These are phyloP conservation scores for Abrus pulchellus DNA, from an alignment of 306 rosid species.

Conservation along the genomic window DNA sequence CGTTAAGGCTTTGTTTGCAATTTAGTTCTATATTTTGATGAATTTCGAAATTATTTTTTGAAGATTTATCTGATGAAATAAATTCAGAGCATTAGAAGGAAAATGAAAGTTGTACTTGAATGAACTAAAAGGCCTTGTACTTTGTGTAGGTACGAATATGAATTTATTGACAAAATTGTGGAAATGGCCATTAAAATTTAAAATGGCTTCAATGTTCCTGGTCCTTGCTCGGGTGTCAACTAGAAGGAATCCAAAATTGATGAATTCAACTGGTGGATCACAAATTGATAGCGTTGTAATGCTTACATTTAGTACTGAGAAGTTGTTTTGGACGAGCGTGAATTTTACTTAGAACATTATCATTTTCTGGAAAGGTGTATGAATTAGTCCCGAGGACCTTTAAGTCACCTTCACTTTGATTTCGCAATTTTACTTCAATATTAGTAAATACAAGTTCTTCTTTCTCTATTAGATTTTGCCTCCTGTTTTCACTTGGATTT, in stretches of 20 bases:
- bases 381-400: too few species aligned
- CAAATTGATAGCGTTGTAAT: not conserved
- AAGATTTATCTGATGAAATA: too few species aligned
- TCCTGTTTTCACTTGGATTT: not conserved
- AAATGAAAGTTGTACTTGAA: not conserved
- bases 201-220: not conserved
- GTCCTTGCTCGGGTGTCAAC: not conserved
- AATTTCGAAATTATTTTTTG: too few species aligned
- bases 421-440: too few species aligned
- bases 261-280: not conserved
- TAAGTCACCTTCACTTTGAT: not conserved
- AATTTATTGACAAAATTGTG: not conserved
- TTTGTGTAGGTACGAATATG: constrained; percentile 39
- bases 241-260: not conserved
- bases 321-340: not conserved
- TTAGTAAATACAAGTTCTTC: too few species aligned
- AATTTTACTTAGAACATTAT: not conserved
- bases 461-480: not conserved
- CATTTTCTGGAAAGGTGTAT: not conserved
- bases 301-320: not conserved
- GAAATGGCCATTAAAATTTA: not conserved
- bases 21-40: not conserved
- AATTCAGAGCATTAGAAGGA: not conserved
- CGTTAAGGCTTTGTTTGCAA: not conserved
- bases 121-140: not conserved